Conservation (phyloP, 169 alveolate species). For the Besnoitia besnoiti region DNA sequence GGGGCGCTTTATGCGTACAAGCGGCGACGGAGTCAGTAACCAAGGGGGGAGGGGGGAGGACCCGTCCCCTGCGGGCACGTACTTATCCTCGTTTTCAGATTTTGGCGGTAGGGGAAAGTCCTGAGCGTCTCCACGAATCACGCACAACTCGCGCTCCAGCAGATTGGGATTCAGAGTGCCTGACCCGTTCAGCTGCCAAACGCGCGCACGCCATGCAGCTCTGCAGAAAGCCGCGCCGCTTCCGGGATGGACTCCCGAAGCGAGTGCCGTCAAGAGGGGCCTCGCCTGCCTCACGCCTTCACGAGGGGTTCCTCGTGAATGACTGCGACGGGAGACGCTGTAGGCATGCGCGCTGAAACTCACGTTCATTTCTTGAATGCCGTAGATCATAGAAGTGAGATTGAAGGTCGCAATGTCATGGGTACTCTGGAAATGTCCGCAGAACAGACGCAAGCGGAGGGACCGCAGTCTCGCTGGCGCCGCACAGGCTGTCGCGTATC, state of each 20-base stretch:
- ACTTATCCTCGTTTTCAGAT: slow-evolving; percentile 8
- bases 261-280: too few species aligned
- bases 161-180: too few species aligned
- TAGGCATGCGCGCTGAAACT: background rate
- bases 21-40: background rate
- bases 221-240: too few species aligned
- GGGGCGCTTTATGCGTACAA: background rate
- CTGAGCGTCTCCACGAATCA: background rate
- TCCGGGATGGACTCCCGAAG: too few species aligned
- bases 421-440: background rate
- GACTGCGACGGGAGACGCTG: too few species aligned
- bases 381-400: background rate
- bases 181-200: too few species aligned
- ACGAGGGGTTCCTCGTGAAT: too few species aligned
- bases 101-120: slow-evolving; percentile 6
- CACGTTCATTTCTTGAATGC: background rate
- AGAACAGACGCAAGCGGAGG: background rate
- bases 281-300: too few species aligned
- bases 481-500: too few species aligned
- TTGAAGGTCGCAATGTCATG: slow-evolving; percentile 29
- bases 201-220: too few species aligned
- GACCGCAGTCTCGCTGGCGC: background rate
- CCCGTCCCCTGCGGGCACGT: background rate
- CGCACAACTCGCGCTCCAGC: background rate
- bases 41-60: background rate